These are phyloP conservation scores for Ogataea methylovora DNA, from an alignment of 805 yeast species.

Conservation along the genomic window DNA sequence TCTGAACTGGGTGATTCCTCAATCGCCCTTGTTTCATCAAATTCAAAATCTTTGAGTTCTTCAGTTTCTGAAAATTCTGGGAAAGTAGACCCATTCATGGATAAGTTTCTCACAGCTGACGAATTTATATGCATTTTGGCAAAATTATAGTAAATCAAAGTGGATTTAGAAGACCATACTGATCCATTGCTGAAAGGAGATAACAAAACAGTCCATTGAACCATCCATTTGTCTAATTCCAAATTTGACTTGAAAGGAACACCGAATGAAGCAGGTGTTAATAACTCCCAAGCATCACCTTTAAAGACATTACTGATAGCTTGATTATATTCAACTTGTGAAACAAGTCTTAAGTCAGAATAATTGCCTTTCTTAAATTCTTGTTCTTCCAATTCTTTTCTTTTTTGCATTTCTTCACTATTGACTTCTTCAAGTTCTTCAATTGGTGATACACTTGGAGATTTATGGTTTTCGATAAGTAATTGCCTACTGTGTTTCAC, in stretches of 20 bases:
- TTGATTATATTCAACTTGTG: constrained; percentile 62
- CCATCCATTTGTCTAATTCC: constrained; percentile 73
- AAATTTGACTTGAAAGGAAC: constrained; percentile 60
- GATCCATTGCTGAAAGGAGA: constrained; percentile 47
- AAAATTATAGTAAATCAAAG: constrained; percentile 62
- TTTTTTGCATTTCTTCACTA: not conserved
- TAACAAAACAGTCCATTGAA: constrained; percentile 65
- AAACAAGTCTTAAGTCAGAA: constrained; percentile 51
- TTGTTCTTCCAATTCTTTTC: constrained; percentile 2
- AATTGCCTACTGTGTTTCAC: constrained; percentile 34
- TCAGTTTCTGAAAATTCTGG: constrained; percentile 14
- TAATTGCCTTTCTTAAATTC: no score
- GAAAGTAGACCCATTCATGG: constrained; percentile 21
- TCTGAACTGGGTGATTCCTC: constrained; percentile 22
- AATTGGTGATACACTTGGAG: not conserved
- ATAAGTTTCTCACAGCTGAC: constrained; percentile 36
- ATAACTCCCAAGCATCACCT: constrained; percentile 53
- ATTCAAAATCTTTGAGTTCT: constrained; percentile 2
- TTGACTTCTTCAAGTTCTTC: constrained; percentile 1
- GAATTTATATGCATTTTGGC: constrained; percentile 69
- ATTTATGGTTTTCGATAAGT: constrained; percentile 13
- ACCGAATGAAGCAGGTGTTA: constrained; percentile 56
- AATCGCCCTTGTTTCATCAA: constrained; percentile 9
- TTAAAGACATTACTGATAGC: constrained; percentile 51
- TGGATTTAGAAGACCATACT: constrained; percentile 63